Evolutionary conservation across 139 green algal species (phyloP).

Genomic region (Chlamydomonas schloesseri): DNA sequence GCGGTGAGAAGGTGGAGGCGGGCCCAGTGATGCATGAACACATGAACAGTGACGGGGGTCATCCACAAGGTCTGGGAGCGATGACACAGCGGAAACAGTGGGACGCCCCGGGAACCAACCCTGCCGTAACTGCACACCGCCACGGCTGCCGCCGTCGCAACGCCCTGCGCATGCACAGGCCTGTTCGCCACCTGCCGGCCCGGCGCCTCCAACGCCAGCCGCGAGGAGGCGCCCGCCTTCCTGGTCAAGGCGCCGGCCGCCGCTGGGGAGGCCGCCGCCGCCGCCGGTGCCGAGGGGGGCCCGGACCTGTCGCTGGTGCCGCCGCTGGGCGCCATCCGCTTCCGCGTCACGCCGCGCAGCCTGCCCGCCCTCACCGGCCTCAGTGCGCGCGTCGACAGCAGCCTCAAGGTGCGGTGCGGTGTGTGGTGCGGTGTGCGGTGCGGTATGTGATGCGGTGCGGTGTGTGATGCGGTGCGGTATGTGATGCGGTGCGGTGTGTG

Average conservation of each 20-base stretch:
- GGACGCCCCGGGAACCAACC: too few species aligned
- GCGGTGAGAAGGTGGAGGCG: too few species aligned
- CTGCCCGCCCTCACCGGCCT: slow-evolving; percentile 73
- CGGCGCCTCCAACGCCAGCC: slow-evolving; percentile 22
- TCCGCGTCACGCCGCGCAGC: slow-evolving; percentile 57
- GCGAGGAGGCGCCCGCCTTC: slow-evolving; percentile 68
- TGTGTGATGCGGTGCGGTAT: too few species aligned
- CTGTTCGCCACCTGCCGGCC: slow-evolving; percentile 74
- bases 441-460: neutral
- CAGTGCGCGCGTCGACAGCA: slow-evolving; percentile 70
- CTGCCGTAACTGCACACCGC: too few species aligned
- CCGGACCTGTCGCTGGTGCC: slow-evolving; percentile 63
- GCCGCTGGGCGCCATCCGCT: slow-evolving; percentile 72
- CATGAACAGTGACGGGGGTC: too few species aligned
- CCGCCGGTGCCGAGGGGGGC: neutral
- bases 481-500: too few species aligned
- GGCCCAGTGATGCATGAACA: too few species aligned
- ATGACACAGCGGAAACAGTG: too few species aligned
- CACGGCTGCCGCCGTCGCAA: too few species aligned
- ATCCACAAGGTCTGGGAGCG: too few species aligned
- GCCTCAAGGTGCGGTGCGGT: slow-evolving; percentile 43
- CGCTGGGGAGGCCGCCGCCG: neutral
- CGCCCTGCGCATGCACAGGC: too few species aligned
- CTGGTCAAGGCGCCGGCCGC: slow-evolving; percentile 14
- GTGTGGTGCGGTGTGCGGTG: neutral